Conservation (phyloP, 768 basidiomycete genomes). For the Russula earlei region DNA sequence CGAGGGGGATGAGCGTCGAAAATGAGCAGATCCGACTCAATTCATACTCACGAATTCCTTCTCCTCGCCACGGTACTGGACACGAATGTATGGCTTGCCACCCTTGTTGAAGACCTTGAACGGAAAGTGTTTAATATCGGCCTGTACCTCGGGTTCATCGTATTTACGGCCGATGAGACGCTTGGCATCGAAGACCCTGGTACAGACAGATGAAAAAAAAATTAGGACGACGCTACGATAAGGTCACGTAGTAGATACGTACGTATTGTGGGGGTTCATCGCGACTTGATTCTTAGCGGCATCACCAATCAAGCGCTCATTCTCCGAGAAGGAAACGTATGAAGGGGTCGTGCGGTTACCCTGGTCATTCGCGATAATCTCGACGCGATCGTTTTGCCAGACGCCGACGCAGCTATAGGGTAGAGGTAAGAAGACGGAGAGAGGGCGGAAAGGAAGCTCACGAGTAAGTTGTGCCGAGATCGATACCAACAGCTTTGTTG, state of each 20-base stretch:
- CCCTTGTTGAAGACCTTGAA: conserved; percentile 83
- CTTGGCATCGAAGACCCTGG: conserved; percentile 93
- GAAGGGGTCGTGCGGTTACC: conserved; percentile 94
- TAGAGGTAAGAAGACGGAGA: conserved; percentile 2
- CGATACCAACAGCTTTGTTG: conserved; percentile 77
- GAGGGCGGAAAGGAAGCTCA: conserved; percentile 31
- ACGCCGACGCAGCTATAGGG: conserved; percentile 86
- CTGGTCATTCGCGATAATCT: conserved; percentile 95
- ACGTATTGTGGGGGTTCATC: conserved; percentile 95
- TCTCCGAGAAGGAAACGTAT: conserved; percentile 91
- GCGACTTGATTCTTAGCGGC: conserved; percentile 98
- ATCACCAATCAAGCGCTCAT: conserved; percentile 96
- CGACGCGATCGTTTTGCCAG: conserved; percentile 98
- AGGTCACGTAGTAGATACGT: conserved; percentile 20
- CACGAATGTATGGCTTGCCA: conserved; percentile 82
- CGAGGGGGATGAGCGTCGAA: conserved; percentile 22
- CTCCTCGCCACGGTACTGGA: conserved; percentile 86
- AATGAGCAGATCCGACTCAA: not conserved
- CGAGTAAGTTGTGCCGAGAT: conserved; percentile 92
- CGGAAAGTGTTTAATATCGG: conserved; percentile 86
- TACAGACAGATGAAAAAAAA: not conserved
- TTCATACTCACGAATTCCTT: conserved; percentile 75
- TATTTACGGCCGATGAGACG: conserved; percentile 95
- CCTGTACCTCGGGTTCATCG: conserved; percentile 74
- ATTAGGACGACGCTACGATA: conserved; percentile 20